Evolutionary conservation across 148 eudicot species (phyloP), one percentile per base, ranked within the genome.

Genomic region (Rhododendron molle): DNA sequence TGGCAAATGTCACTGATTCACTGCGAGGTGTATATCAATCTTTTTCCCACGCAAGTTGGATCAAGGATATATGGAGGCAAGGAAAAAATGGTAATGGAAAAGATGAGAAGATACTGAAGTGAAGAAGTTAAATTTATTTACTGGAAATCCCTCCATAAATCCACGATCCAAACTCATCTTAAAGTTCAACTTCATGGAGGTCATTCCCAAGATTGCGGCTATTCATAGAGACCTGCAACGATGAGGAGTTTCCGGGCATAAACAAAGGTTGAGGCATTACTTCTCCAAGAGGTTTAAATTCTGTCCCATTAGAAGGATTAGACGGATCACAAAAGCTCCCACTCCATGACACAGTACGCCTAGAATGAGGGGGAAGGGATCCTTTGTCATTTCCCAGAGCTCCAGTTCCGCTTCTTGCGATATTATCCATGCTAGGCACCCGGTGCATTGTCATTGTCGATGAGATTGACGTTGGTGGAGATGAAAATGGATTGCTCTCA

Each of bases 151-250:
- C 8, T 56, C 23, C 62, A 56, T 56, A 56, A 56, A 56, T 56
- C 62, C 8, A 56, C 62, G 1, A 56, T 56, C 62, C 62, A 56
- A 56, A 56, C 62, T 4, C 62, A 1, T 49, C 83, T 90, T 84
- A 95, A 49, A 93, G 93, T 81, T 94, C 91, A 26, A 95, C 98
- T 86, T 94, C 97, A 18, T 92, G 94, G 76, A 93, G 92, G 62
- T 95, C 94, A 26, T 92, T 93, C 65, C 91, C 90, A 81, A 85
- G 88, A 87, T 87, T 89, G 84, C 91, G 91, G 43, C 89, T 86
- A 72, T 83, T 89, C 40, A 72, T 84, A 65, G 89, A 87, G 15
- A 88, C 85, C 83, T 83, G 85, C 82, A 76, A 81, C 71, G 81
- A 2, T 74, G 50, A 69, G 90, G 83, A 67, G 87, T 82, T 83